phyloP scores from a whole-genome alignment of 768 basidiomycete species.

The Amanita thiersii region DNA sequence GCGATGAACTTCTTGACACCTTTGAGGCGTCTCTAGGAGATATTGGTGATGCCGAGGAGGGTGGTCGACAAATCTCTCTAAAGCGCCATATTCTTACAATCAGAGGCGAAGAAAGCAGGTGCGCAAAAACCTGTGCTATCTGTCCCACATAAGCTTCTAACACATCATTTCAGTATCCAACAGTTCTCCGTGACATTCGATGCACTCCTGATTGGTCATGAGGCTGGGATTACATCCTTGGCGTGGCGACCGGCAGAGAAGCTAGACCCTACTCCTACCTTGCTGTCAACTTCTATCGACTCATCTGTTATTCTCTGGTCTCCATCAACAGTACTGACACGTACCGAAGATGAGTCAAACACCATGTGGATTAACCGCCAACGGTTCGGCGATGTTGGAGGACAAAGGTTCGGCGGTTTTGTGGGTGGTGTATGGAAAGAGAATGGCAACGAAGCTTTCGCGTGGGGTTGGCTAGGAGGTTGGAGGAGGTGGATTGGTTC shows the following conservation, averaged over 20 bases:
- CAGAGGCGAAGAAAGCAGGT: constrained; percentile 37
- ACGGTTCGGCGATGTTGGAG: constrained; percentile 93
- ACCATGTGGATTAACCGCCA: constrained; percentile 87
- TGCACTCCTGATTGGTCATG: constrained; percentile 93
- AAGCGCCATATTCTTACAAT: constrained; percentile 77
- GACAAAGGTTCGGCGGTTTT: constrained; percentile 85
- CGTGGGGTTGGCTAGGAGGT: constrained; percentile 92
- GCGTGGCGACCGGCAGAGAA: constrained; percentile 56
- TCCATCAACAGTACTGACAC: constrained; percentile 44
- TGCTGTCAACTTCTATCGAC: constrained; percentile 92
- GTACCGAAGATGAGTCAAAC: constrained; percentile 29
- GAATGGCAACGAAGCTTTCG: constrained; percentile 56
- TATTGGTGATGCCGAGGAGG: constrained; percentile 65
- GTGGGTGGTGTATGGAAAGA: constrained; percentile 81
- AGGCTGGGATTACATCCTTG: constrained; percentile 85
- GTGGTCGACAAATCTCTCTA: constrained; percentile 79
- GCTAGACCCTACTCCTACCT: constrained; percentile 29
- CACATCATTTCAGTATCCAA: constrained; percentile 16
- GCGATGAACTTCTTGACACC: constrained; percentile 75
- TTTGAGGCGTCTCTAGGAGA: constrained; percentile 81
- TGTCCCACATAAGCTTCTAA: constrained; percentile 1
- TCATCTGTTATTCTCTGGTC: constrained; percentile 96
- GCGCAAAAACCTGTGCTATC: constrained; percentile 10
- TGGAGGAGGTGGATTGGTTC: constrained; percentile 79
- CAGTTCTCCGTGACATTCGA: constrained; percentile 85